Percentiles rank a stretch among this genome's conserved stretches.
These are phyloP conservation scores for Trypanosoma cruzi DNA, from an alignment of 208 protist species.

Conservation along the genomic window DNA sequence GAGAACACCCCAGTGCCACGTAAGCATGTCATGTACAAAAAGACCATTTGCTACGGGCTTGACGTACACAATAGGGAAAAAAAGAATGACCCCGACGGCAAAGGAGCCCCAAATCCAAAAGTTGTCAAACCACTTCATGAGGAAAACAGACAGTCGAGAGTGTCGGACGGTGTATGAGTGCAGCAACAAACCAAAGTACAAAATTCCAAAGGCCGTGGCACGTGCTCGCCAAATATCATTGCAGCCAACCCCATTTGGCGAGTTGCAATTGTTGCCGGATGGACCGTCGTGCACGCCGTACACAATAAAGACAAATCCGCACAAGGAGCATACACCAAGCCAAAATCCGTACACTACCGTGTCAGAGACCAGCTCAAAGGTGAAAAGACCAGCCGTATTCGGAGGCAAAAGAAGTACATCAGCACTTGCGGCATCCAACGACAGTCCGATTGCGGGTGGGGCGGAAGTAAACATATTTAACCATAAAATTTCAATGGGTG, in stretches of 20 bases:
- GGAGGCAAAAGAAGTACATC: constrained; percentile 85
- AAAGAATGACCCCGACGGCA: constrained; percentile 51
- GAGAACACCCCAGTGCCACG: constrained; percentile 87
- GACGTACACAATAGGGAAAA: constrained; percentile 84
- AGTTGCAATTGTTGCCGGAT: constrained; percentile 68
- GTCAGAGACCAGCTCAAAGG: constrained; percentile 79
- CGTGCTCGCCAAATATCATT: constrained; percentile 72
- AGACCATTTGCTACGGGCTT: constrained; percentile 59
- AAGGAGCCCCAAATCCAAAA: constrained; percentile 75
- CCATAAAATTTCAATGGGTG: constrained; percentile 94
- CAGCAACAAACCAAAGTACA: constrained; percentile 89
- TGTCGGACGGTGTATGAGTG: constrained; percentile 92
- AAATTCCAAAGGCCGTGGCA: constrained; percentile 76
- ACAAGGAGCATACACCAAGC: constrained; percentile 65
- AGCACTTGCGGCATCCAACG: constrained; percentile 67
- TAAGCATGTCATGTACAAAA: constrained; percentile 84
- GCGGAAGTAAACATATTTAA: constrained; percentile 90
- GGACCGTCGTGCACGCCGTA: constrained; percentile 71
- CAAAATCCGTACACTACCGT: constrained; percentile 85
- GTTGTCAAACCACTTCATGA: constrained; percentile 90
- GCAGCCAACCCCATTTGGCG: constrained; percentile 44
- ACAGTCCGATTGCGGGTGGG: constrained; percentile 78
- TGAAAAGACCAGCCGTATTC: constrained; percentile 81
- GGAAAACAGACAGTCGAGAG: constrained; percentile 69
- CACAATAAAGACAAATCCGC: constrained; percentile 61